Evolutionary conservation across 306 rosid species (phyloP), one percentile per base, ranked within the genome.

Genomic region (Spatholobus suberectus): DNA sequence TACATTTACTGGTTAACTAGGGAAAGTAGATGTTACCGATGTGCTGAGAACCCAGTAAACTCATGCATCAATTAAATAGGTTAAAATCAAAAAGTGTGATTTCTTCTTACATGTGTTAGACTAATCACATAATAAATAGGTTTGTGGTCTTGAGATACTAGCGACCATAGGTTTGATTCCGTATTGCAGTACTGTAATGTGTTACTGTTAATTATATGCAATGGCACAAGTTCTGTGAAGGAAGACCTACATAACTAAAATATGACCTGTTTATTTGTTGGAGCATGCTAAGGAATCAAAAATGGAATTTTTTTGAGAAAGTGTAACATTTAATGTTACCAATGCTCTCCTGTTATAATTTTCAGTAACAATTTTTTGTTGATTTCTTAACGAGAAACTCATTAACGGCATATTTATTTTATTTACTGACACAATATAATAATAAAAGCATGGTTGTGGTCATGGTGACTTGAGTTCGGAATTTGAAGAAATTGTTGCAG

Each of bases 391-490:
- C 4, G 4, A 61, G 9, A 13, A 61, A 27, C 17, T 26, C 68
- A 13, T 12, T 29, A 63, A 12, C 8, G 3, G 20, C 23, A 17
- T 20, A 9, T 32, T 38, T 15, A 10, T 46, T 69, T 58, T 70
- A n/a, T 70, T 63, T 54, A 63, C 52, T 57, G 18, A 59, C 20
- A 12, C 35, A 11, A 44, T 44, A 69, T 27, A 13, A 14, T 71
- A 62, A 57, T 75, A 52, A 67, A 26, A 29, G 23, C 26, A n/a
- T 51, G 44, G 66, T 75, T 77, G 6, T 63, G 40, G 20, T 32
- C 23, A 49, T 57, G 70, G 49, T 77, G 77, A 47, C 79, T 40
- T 58, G 78, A 49, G 54, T 75, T 82, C 73, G 5, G 58, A 68
- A 68, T 59, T 51, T n/a, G 13, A 80, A 63, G 74, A 75, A 80